Evolutionary conservation across 2,329 filamentous ascomycete genomes (phyloP).

Genomic region (Sordariomycetes sp.): DNA sequence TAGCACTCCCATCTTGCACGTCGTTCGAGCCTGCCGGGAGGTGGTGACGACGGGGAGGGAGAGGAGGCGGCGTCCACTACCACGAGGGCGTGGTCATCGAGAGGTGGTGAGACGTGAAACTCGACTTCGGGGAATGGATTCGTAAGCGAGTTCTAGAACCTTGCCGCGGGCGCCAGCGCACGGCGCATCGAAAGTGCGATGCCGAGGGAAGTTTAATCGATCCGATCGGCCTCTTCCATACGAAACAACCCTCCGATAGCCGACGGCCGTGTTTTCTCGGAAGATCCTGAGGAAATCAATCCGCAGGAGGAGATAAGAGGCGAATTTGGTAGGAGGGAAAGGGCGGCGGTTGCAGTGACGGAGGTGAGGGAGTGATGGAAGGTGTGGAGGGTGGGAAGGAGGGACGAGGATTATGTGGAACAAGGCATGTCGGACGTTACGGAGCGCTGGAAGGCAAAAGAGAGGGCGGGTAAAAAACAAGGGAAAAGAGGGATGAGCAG

Average conservation of each 20-base stretch:
- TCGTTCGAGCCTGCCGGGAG: background rate
- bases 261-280: background rate
- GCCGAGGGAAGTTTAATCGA: background rate
- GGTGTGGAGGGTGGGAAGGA: background rate
- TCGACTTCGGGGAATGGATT: background rate
- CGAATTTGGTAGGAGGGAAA: background rate
- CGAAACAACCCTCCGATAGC: background rate
- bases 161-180: background rate
- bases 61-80: background rate
- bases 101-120: background rate
- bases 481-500: background rate
- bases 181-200: background rate
- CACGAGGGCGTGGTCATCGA: background rate
- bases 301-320: background rate
- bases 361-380: background rate
- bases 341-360: background rate
- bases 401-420: slow-evolving; percentile 2
- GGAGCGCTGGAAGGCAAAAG: background rate
- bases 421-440: background rate
- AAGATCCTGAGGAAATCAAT: background rate
- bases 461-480: slow-evolving; percentile 3
- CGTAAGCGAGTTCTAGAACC: background rate
- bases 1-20: slow-evolving; percentile 19
- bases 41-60: background rate
- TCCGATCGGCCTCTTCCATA: background rate